Conservation (phyloP, 768 basidiomycete genomes). For the Suillus decipiens region DNA sequence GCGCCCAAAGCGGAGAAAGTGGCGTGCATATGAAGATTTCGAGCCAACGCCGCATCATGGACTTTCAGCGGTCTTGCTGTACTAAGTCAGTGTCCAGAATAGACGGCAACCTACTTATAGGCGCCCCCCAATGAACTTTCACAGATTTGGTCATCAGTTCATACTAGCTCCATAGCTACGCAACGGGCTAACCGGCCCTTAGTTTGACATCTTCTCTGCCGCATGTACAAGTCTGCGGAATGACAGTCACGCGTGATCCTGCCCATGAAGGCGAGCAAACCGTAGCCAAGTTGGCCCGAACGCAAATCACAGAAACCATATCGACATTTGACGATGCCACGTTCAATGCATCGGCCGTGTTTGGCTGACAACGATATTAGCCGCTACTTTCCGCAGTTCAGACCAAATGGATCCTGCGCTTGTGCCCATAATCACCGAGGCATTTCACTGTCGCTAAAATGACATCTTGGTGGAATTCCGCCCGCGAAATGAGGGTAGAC, state of each 20-base stretch:
- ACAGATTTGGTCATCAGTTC: not conserved
- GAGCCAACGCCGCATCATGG: not conserved
- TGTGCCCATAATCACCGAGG: constrained; percentile 8
- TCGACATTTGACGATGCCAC: constrained; percentile 2
- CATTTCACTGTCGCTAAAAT: constrained; percentile 7
- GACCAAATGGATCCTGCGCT: constrained; percentile 5
- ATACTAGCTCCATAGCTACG: not conserved
- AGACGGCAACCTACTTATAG: constrained; percentile 5
- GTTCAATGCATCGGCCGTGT: constrained; percentile 1
- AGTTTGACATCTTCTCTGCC: constrained; percentile 2
- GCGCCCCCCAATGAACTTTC: not conserved
- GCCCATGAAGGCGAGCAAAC: not conserved
- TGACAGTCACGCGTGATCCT: not conserved
- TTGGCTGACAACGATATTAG: not conserved
- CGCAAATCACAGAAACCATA: constrained; percentile 6
- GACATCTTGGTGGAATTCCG: constrained; percentile 7
- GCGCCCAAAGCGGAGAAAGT: constrained; percentile 5
- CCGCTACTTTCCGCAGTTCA: constrained; percentile 6
- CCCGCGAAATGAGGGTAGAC: constrained; percentile 4
- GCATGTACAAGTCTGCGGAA: not conserved
- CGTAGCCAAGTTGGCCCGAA: not conserved
- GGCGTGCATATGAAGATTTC: constrained; percentile 2
- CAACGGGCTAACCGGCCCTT: not conserved
- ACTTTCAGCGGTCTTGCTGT: constrained; percentile 8
- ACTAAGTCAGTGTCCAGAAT: not conserved